Evolutionary conservation across 1,284 basidiomycete genomes (phyloP).

Genomic region (Dichomitus squalens): DNA sequence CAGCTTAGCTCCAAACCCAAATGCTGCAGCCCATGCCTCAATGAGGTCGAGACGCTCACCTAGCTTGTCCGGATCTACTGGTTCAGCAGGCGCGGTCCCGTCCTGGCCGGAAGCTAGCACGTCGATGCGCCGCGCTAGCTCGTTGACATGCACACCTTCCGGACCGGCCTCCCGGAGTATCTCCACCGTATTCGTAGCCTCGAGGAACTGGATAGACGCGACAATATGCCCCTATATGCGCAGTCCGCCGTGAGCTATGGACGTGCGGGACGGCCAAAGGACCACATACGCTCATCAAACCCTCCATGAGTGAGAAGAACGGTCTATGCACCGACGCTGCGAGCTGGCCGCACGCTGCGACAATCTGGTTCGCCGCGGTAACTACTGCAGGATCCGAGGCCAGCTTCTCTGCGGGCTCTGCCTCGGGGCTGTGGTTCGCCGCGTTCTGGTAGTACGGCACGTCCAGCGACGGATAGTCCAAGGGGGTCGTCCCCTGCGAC

Average conservation of each 20-base stretch:
- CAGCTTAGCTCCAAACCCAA: not conserved
- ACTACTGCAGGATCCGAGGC: slow-evolving; percentile 47
- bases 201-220: slow-evolving; percentile 64
- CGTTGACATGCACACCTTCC: slow-evolving; percentile 55
- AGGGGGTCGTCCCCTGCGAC: slow-evolving; percentile 47
- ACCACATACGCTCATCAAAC: slow-evolving; percentile 58
- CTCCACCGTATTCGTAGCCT: slow-evolving; percentile 66
- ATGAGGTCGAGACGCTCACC: slow-evolving; percentile 33
- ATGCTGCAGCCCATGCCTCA: not conserved
- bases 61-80: slow-evolving; percentile 47
- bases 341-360: slow-evolving; percentile 69
- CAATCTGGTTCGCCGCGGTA: slow-evolving; percentile 59
- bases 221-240: slow-evolving; percentile 62
- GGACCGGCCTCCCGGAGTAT: slow-evolving; percentile 62
- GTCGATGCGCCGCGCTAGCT: slow-evolving; percentile 43
- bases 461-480: slow-evolving; percentile 67
- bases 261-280: not conserved
- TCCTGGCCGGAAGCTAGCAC: not conserved
- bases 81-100: slow-evolving; percentile 8
- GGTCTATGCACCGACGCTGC: slow-evolving; percentile 62
- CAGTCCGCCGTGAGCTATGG: not conserved
- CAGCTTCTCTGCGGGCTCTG: slow-evolving; percentile 16
- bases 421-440: slow-evolving; percentile 28
- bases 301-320: slow-evolving; percentile 67
- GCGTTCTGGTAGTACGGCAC: slow-evolving; percentile 42